A percentile compares a stretch with the other conserved stretches of the same genome.
Evolutionary conservation across 768 basidiomycete genomes (phyloP).

Genomic region (Amanita pallidorosea): DNA sequence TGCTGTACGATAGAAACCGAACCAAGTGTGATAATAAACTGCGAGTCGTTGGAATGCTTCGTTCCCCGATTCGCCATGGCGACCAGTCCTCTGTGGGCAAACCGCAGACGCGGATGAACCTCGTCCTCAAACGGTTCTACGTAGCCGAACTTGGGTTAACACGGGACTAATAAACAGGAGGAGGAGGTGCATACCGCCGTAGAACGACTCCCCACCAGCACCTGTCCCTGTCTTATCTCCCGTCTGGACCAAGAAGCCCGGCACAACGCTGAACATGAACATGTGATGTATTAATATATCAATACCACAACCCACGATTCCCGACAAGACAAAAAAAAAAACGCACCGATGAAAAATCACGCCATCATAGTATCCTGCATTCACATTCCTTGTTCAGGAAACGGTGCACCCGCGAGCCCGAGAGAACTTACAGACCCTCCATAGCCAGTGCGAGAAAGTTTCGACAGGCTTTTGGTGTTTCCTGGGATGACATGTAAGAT

Average conservation of each 20-base stretch:
- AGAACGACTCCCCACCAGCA: constrained; percentile 88
- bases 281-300: neutral
- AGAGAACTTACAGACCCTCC: constrained; percentile 57
- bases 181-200: constrained; percentile 48
- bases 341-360: constrained; percentile 85
- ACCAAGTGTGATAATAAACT: constrained; percentile 95
- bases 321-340: neutral
- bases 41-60: constrained; percentile 86
- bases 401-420: constrained; percentile 8
- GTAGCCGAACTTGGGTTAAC: neutral
- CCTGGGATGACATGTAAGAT: constrained; percentile 21
- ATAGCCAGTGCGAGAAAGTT: constrained; percentile 84
- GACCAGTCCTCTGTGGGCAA: constrained; percentile 81
- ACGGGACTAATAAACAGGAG: neutral
- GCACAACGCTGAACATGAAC: constrained; percentile 50
- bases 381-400: constrained; percentile 4
- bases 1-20: constrained; percentile 1
- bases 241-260: constrained; percentile 89
- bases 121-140: constrained; percentile 91
- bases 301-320: neutral
- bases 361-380: constrained; percentile 87
- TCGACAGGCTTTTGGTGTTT: constrained; percentile 90
- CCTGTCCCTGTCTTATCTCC: constrained; percentile 92
- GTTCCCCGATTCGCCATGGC: constrained; percentile 89
- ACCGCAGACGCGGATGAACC: constrained; percentile 84